Percentiles rank a stretch among this genome's conserved stretches.
Evolutionary conservation across 768 basidiomycete species (phyloP).

Genomic region (Leccinum boreale): DNA sequence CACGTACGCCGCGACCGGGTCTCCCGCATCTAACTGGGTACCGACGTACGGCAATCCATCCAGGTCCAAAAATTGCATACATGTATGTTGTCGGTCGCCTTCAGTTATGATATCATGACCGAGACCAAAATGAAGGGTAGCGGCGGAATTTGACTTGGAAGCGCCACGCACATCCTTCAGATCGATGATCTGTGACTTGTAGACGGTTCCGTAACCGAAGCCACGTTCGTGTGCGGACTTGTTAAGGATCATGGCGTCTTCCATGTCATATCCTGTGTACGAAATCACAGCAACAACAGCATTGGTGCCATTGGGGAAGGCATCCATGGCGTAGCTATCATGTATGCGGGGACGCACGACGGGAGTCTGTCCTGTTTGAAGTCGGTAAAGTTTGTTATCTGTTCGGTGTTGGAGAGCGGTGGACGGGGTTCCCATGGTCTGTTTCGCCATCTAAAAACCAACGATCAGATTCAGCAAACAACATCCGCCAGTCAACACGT

Average conservation of each 20-base stretch:
- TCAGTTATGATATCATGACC: conserved; percentile 65
- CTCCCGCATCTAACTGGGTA: conserved; percentile 62
- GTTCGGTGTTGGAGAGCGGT: conserved; percentile 90
- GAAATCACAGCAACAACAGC: conserved; percentile 99
- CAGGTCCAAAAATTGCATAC: conserved; percentile 55
- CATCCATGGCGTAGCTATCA: conserved; percentile 96
- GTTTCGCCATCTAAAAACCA: conserved; percentile 91
- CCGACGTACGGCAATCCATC: conserved; percentile 90
- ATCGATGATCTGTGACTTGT: conserved; percentile 92
- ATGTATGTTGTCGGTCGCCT: conserved; percentile 43
- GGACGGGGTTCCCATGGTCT: conserved; percentile 98
- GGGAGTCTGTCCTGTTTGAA: conserved; percentile 94
- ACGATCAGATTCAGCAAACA: conserved; percentile 4
- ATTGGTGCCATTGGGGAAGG: conserved; percentile 97
- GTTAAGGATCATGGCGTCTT: conserved; percentile 99
- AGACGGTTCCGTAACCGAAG: conserved; percentile 94
- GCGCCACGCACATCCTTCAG: conserved; percentile 77
- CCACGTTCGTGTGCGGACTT: conserved; percentile 98
- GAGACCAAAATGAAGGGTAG: conserved; percentile 87
- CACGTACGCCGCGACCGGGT: conserved; percentile 81
- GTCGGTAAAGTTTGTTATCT: conserved; percentile 96
- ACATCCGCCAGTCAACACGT: conserved; percentile 7
- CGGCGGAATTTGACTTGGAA: conserved; percentile 49
- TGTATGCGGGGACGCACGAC: conserved; percentile 90
- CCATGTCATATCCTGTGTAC: conserved; percentile 99